Percentiles rank a stretch among this genome's conserved stretches.
Conservation (phyloP, 192 early-diverging fungal species). For the Martensiomyces pterosporus region DNA sequence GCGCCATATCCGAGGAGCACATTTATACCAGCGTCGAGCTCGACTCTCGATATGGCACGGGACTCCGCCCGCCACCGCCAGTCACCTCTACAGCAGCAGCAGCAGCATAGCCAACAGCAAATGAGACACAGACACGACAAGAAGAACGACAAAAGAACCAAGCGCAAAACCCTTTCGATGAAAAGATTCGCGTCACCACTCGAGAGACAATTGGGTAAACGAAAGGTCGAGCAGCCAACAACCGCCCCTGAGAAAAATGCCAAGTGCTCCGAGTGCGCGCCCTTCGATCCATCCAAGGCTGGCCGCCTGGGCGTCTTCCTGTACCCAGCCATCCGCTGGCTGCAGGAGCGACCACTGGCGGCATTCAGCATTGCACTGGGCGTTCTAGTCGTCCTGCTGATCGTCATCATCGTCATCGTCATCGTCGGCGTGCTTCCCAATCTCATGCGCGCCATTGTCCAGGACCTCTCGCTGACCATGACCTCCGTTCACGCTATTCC, state of each 20-base stretch:
- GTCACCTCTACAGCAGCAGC: too few relatives aligned
- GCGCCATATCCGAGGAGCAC: too few relatives aligned
- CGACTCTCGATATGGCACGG: too few relatives aligned
- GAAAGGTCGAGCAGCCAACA: too few relatives aligned
- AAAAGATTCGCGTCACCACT: too few relatives aligned
- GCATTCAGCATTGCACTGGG: constrained; percentile 31
- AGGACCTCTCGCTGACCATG: constrained; percentile 30
- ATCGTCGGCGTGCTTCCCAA: constrained; percentile 37
- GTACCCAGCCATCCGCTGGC: constrained; percentile 18
- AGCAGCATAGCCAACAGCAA: too few relatives aligned
- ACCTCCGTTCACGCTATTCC: constrained; percentile 30
- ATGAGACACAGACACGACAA: too few relatives aligned
- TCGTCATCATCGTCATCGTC: constrained; percentile 31
- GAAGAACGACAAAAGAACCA: too few relatives aligned
- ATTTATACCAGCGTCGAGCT: too few relatives aligned
- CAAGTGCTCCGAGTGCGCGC: neutral
- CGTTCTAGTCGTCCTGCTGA: constrained; percentile 19
- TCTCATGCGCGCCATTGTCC: constrained; percentile 36
- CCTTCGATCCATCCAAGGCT: neutral
- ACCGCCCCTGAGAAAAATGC: neutral
- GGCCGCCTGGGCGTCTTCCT: neutral
- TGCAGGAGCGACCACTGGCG: constrained; percentile 34
- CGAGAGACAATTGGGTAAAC: too few relatives aligned
- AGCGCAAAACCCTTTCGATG: too few relatives aligned
- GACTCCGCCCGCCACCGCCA: too few relatives aligned